phyloP scores from a whole-genome alignment of 345 rosid genomes.

The Psidium guajava region DNA sequence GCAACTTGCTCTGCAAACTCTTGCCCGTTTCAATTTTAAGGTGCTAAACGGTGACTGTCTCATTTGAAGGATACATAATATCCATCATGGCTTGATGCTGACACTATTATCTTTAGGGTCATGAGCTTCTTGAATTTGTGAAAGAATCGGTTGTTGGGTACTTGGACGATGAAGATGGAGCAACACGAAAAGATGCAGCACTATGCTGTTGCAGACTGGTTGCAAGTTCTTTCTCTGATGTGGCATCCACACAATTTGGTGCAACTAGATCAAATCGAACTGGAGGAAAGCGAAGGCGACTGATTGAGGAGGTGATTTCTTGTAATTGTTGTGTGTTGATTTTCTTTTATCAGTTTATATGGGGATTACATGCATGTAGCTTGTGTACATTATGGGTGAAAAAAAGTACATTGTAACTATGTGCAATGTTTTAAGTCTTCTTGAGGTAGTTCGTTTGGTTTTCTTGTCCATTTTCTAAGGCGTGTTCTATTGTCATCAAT shows the following conservation, averaged over 20 bases:
- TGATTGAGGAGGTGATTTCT: slow-evolving; percentile 35
- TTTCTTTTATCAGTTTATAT: not conserved
- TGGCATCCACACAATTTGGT: slow-evolving; percentile 35
- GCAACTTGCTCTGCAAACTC: slow-evolving; percentile 96
- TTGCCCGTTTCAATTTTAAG: slow-evolving; percentile 89
- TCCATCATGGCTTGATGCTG: not conserved
- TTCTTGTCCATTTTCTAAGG: not conserved
- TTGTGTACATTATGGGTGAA: not conserved
- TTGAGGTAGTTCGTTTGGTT: not conserved
- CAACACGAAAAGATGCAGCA: slow-evolving; percentile 82
- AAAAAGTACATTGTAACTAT: not conserved
- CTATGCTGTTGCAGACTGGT: slow-evolving; percentile 81
- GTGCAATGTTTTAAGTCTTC: not conserved
- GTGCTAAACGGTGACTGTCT: slow-evolving; percentile 10
- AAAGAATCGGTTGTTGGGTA: slow-evolving; percentile 77
- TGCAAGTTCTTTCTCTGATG: slow-evolving; percentile 65
- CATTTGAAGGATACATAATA: not conserved
- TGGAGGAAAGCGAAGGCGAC: slow-evolving; percentile 60
- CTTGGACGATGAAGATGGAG: slow-evolving; percentile 68
- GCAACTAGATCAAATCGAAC: slow-evolving; percentile 59
- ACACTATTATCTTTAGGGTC: slow-evolving; percentile 12
- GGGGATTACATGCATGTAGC: not conserved
- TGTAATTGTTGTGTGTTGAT: not conserved
- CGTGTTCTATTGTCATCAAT: not conserved
- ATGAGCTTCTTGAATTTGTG: slow-evolving; percentile 82